A percentile compares a stretch with the other conserved stretches of the same genome.
Conservation (phyloP, 2,329 filamentous ascomycete genomes). For the Pseudogymnoascus verrucosus region DNA sequence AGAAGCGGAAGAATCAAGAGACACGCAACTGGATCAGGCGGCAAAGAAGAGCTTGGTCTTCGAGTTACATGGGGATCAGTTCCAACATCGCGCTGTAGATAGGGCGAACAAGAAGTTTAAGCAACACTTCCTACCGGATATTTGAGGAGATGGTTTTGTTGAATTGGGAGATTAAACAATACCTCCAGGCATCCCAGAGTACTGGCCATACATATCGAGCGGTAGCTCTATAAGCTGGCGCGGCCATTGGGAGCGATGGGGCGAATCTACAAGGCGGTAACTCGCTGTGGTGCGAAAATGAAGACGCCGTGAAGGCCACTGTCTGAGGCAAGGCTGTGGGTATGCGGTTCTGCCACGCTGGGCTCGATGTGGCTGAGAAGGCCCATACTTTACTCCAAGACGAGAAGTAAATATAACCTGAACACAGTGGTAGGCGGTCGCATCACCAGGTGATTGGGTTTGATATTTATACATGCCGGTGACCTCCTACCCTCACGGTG, state of each 20-base stretch:
- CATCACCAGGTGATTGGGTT: neutral
- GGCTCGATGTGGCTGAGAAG: neutral
- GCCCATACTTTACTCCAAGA: neutral
- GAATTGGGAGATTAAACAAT: neutral
- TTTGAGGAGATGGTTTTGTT: constrained; percentile 41
- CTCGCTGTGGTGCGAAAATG: neutral
- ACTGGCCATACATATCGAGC: neutral
- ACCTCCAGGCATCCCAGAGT: neutral
- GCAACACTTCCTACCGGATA: constrained; percentile 64
- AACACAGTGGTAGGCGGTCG: neutral
- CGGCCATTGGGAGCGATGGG: neutral
- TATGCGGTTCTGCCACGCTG: neutral
- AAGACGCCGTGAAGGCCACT: neutral
- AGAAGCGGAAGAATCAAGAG: constrained; percentile 16
- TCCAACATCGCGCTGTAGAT: constrained; percentile 74
- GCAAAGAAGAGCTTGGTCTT: constrained; percentile 53
- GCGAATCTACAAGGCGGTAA: neutral
- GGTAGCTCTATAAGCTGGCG: neutral
- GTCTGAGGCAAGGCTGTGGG: neutral
- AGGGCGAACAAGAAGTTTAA: constrained; percentile 90
- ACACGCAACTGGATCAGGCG: constrained; percentile 18
- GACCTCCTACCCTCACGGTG: neutral
- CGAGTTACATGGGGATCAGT: constrained; percentile 81
- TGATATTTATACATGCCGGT: neutral
- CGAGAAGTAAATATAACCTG: neutral